phyloP scores from a whole-genome alignment of 1,139 yeast genomes.

The Yamadazyma sp. region DNA sequence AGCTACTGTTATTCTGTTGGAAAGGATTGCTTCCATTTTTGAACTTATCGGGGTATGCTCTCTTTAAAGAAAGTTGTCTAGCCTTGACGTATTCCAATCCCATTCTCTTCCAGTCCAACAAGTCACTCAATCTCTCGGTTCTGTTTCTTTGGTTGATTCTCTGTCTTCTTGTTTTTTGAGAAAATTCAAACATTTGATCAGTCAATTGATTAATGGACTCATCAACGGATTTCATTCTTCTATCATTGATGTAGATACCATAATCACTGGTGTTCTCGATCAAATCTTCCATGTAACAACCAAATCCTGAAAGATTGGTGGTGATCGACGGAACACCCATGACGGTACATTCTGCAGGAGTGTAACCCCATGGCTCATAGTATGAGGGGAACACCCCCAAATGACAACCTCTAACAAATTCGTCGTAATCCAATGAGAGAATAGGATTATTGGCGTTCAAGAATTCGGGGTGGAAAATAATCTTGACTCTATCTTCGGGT shows the following conservation, averaged over 20 bases:
- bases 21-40: conserved; percentile 63
- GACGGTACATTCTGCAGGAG: conserved; percentile 98
- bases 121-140: conserved; percentile 89
- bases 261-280: conserved; percentile 94
- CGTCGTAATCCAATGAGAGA: conserved; percentile 91
- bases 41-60: conserved; percentile 92
- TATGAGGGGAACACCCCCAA: conserved; percentile 98
- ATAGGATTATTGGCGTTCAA: conserved; percentile 94
- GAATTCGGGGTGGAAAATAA: conserved; percentile 97
- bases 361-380: conserved; percentile 99
- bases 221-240: conserved; percentile 90
- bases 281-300: conserved; percentile 97
- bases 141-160: conserved; percentile 97
- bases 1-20: conserved; percentile 42
- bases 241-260: conserved; percentile 95
- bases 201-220: conserved; percentile 91
- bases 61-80: conserved; percentile 82
- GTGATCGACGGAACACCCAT: conserved; percentile 99
- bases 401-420: conserved; percentile 97
- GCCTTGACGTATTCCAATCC: conserved; percentile 96
- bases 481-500: conserved; percentile 89
- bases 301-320: conserved; percentile 94
- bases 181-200: conserved; percentile 86
- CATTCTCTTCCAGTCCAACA: conserved; percentile 97
- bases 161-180: conserved; percentile 89